Evolutionary conservation across 2,329 filamentous ascomycete species (phyloP).

Genomic region (Venturia pyrina): DNA sequence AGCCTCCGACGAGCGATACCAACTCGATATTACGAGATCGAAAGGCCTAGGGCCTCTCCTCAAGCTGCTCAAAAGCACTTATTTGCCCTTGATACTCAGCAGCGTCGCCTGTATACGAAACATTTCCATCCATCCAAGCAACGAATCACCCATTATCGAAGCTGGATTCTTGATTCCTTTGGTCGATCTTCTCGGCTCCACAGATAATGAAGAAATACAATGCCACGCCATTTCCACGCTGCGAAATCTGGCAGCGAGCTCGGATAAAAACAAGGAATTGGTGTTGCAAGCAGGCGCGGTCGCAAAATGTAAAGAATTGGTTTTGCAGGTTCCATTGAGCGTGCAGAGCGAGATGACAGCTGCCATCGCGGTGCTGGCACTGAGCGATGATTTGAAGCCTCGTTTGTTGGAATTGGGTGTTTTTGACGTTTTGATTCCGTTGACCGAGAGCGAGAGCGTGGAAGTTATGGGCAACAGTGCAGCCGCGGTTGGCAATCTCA

Average conservation of each 20-base stretch:
- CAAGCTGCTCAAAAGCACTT: conserved; percentile 85
- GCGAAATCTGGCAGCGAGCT: conserved; percentile 89
- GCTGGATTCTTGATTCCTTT: conserved; percentile 90
- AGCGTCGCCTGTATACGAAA: conserved; percentile 97
- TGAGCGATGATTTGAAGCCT: conserved; percentile 91
- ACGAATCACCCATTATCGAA: conserved; percentile 97
- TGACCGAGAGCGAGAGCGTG: conserved; percentile 91
- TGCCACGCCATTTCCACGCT: conserved; percentile 97
- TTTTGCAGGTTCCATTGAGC: conserved; percentile 82
- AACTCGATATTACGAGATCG: conserved; percentile 90
- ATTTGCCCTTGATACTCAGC: conserved; percentile 88
- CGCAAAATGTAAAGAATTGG: conserved; percentile 96
- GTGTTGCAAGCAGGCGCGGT: conserved; percentile 93
- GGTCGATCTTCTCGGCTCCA: conserved; percentile 87
- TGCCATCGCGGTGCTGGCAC: conserved; percentile 89
- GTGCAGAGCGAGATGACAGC: conserved; percentile 99
- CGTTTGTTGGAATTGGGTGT: conserved; percentile 85
- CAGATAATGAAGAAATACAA: conserved; percentile 97
- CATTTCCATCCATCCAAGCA: conserved; percentile 94
- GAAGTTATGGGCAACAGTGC: conserved; percentile 98
- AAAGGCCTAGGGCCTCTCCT: conserved; percentile 77
- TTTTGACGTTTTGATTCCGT: conserved; percentile 89
- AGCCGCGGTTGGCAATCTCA: conserved; percentile 87
- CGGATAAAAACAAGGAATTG: conserved; percentile 95
- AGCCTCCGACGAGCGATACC: conserved; percentile 96